These are phyloP conservation scores for Apiospora sp. DNA, from an alignment of 2,329 filamentous ascomycete species.

Conservation along the genomic window DNA sequence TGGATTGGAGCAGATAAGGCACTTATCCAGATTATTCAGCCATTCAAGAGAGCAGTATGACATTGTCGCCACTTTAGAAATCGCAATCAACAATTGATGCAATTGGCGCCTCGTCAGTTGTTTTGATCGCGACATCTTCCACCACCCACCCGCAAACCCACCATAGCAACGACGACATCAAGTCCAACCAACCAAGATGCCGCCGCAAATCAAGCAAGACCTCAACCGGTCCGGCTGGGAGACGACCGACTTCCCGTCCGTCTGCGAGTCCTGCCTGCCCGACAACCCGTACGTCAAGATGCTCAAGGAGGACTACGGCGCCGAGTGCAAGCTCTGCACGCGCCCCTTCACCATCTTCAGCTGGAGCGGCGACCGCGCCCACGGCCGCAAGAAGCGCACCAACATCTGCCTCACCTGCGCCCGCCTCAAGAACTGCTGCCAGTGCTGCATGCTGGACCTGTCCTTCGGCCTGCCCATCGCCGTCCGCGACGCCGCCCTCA, in stretches of 20 bases:
- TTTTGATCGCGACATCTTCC: neutral
- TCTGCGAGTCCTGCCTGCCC: constrained; percentile 91
- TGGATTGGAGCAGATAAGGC: neutral
- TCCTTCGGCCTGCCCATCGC: constrained; percentile 95
- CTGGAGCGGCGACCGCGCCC: constrained; percentile 91
- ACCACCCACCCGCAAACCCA: neutral
- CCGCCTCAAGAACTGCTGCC: constrained; percentile 97
- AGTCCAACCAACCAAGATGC: constrained; percentile 59
- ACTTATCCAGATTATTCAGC: constrained; percentile 18
- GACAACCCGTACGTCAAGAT: constrained; percentile 99
- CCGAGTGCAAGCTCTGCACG: constrained; percentile 88
- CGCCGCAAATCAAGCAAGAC: constrained; percentile 94
- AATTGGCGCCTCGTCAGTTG: neutral
- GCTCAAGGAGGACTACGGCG: constrained; percentile 96
- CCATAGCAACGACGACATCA: neutral
- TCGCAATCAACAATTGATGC: constrained; percentile 11
- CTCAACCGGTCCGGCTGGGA: constrained; percentile 97
- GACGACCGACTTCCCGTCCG: constrained; percentile 86
- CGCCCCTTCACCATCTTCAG: constrained; percentile 94
- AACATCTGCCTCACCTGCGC: constrained; percentile 97
- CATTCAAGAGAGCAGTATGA: neutral
- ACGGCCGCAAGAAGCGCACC: constrained; percentile 87
- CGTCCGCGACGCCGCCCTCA: constrained; percentile 92
- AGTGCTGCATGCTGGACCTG: constrained; percentile 98
- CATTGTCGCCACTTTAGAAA: constrained; percentile 20